Base-by-base conservation (phyloP, 176 grass and related monocot species). In the Triticum dicoccoides region DNA sequence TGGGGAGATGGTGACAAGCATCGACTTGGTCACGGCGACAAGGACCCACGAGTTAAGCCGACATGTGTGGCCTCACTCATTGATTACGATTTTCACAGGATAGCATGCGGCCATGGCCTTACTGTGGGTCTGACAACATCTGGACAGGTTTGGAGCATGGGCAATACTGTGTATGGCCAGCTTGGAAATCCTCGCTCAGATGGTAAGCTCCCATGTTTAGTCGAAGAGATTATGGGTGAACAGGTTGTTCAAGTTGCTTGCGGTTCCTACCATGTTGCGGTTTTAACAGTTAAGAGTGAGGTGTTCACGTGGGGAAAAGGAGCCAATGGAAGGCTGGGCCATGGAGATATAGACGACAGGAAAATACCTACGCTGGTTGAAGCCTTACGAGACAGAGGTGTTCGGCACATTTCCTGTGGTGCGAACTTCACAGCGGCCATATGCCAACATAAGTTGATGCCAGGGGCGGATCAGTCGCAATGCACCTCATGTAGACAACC, bases 251-350 rank as follows among this genome's bases (percentile, higher is more conserved):
- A 96, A 75, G 87, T 99, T 92, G 86, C 89, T 9, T 99, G 92
- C 86, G 97, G 97, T 94, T 99, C 93, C 88, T 99, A 94, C 90
- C 97, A 99, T 89, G 90, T 94, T 84, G 94, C 92, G 58, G 92
- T 96, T 69, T 91, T 99, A 78, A 99, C 97, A 73, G 86, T 27
- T 76, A 92, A 82, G 79, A 89, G 90, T 80, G 97, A 99, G 69
- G 87, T 99, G 83, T 99, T 94, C 81, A 99, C 97, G 82, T 99
- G 97, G 97, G 97, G 97, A n/a, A 98, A 94, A 91, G 96, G 96
- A 38, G 88, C 91, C 68, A 98, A 96, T 87, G 96, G 96, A 63
- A 94, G 93, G 89, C 73, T 99, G 85, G 97, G 97, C 62, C 97
- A 99, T 70, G 97, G 97, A 80, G 94, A 99, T 79, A 27, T 91